Conservation (phyloP, 2,329 filamentous ascomycete genomes). For the Neocucurbitaria cava region DNA sequence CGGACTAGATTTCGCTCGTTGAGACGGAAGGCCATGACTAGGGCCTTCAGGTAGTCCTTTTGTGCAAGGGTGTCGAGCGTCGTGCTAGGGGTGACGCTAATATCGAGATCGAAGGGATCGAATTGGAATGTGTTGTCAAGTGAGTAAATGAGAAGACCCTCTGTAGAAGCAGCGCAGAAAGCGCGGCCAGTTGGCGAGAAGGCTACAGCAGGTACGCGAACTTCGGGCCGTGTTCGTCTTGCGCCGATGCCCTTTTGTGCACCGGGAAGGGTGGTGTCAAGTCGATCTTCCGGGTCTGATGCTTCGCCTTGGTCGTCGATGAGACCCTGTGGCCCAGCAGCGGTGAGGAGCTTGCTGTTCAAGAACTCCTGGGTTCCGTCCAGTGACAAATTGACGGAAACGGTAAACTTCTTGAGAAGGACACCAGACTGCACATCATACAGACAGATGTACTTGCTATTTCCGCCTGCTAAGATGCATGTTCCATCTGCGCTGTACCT, state of each 20-base stretch:
- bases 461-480: conserved; percentile 88
- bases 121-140: conserved; percentile 85
- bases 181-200: conserved; percentile 89
- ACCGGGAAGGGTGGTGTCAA: conserved; percentile 81
- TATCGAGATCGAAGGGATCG: conserved; percentile 94
- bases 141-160: conserved; percentile 92
- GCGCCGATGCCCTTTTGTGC: conserved; percentile 88
- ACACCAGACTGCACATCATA: conserved; percentile 95
- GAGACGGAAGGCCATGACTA: conserved; percentile 96
- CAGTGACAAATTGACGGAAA: conserved; percentile 92
- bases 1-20: conserved; percentile 85
- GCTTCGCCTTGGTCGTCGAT: conserved; percentile 88
- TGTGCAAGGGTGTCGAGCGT: conserved; percentile 73
- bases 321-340: conserved; percentile 84
- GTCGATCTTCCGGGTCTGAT: conserved; percentile 85
- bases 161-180: conserved; percentile 94
- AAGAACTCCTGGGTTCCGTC: conserved; percentile 97
- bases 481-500: conserved; percentile 91
- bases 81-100: conserved; percentile 86
- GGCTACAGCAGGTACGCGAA: conserved; percentile 81
- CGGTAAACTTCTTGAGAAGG: conserved; percentile 91
- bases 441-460: conserved; percentile 98
- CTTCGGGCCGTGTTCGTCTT: conserved; percentile 77
- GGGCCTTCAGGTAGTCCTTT: conserved; percentile 84
- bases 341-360: conserved; percentile 89